Conservation (phyloP, 169 alveolate genomes). For the Cryptosporidium andersoni region DNA sequence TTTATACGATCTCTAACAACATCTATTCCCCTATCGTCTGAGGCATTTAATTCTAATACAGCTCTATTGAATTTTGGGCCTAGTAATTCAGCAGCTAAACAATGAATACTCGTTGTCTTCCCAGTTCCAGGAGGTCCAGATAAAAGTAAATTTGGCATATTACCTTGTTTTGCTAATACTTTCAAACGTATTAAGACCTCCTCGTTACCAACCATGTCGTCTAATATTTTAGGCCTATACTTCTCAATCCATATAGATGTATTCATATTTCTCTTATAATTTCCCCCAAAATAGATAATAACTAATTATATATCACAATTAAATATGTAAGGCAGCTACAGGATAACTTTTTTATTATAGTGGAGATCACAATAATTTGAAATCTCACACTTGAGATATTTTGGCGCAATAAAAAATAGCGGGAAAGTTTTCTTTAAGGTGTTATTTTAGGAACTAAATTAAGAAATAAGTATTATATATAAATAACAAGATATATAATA, state of each 20-base stretch:
- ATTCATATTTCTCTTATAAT: conserved; percentile 1
- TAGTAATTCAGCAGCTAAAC: conserved; percentile 95
- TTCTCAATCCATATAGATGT: conserved; percentile 94
- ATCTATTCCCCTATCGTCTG: conserved; percentile 99
- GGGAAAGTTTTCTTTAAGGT: no score
- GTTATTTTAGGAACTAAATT: no score
- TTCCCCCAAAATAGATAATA: no score
- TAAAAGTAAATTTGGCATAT: conserved; percentile 95
- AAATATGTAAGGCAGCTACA: no score
- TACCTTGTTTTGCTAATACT: conserved; percentile 93
- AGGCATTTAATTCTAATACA: conserved; percentile 97
- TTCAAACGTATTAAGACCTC: conserved; percentile 90
- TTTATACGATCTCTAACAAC: conserved; percentile 98
- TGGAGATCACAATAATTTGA: no score
- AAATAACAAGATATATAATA: no score
- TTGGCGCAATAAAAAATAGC: no score
- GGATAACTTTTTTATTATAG: no score
- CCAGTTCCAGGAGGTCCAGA: conserved; percentile 99
- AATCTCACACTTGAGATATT: no score
- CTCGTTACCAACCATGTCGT: conserved; percentile 96
- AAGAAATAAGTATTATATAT: no score
- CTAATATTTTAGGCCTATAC: conserved; percentile 94
- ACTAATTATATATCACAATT: no score
- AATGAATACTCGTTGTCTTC: conserved; percentile 96
- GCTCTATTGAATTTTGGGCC: conserved; percentile 87